phyloP scores from a whole-genome alignment of 23 red algal species.

The Cyanidiococcus yangmingshanensis region DNA sequence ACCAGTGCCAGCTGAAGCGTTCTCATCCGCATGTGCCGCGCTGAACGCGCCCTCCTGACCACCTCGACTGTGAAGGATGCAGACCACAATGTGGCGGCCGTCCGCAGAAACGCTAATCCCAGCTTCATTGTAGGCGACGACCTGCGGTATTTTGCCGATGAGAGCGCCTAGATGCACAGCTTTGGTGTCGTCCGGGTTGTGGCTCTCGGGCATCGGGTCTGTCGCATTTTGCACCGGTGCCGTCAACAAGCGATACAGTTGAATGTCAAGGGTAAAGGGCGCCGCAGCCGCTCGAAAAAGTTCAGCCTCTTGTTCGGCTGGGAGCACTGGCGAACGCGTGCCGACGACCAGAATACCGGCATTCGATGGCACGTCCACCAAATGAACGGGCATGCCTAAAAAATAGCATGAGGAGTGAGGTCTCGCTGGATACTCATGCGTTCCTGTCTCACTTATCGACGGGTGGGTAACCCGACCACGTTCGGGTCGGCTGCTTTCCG shows the following conservation, averaged over 20 bases:
- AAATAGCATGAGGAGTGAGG: not conserved
- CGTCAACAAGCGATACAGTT: not conserved
- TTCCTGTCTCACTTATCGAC: too few relatives aligned
- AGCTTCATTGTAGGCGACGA: conserved; percentile 16
- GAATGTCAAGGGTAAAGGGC: conserved; percentile 10
- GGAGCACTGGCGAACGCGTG: not conserved
- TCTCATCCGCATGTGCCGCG: not conserved
- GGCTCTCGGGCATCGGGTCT: not conserved
- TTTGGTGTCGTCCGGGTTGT: not conserved
- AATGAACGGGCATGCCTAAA: not conserved
- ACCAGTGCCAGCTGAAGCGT: not conserved
- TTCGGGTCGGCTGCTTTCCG: too few relatives aligned
- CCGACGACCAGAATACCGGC: not conserved
- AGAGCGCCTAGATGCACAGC: not conserved
- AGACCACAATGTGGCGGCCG: not conserved
- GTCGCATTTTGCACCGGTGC: not conserved
- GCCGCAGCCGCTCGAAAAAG: not conserved
- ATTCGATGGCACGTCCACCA: not conserved
- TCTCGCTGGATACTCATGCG: too few relatives aligned
- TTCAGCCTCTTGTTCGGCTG: not conserved
- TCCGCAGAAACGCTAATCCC: not conserved
- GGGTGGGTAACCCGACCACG: too few relatives aligned
- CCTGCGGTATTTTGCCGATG: conserved; percentile 10
- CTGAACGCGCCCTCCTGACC: not conserved
- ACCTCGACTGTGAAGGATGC: not conserved